Percentiles rank a stretch among this genome's conserved stretches.
Conservation (phyloP, 306 rosid species). For the Lathyrus sativus region DNA sequence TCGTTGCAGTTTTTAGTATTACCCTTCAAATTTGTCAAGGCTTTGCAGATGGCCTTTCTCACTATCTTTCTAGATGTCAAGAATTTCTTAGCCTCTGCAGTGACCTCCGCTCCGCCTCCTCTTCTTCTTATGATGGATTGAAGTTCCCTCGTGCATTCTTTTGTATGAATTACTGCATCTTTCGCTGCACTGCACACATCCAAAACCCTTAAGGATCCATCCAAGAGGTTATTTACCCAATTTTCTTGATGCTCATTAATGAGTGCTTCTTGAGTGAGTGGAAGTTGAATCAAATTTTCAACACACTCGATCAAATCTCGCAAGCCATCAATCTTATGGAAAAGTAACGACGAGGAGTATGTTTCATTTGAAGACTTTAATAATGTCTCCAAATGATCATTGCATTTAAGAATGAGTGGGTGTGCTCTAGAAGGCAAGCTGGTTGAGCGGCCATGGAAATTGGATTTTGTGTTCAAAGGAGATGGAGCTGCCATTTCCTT, state of each 20-base stretch:
- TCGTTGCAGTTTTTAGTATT: background rate
- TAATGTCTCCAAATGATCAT: background rate
- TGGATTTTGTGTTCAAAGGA: slow-evolving; percentile 33
- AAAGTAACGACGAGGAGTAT: background rate
- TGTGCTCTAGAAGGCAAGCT: slow-evolving; percentile 40
- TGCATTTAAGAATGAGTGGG: slow-evolving; percentile 13
- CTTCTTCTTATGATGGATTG: slow-evolving; percentile 35
- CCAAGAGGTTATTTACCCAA: slow-evolving; percentile 30
- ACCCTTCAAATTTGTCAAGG: slow-evolving; percentile 30
- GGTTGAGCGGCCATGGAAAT: slow-evolving; percentile 35
- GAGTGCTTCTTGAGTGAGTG: slow-evolving; percentile 29
- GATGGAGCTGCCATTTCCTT: slow-evolving; percentile 37
- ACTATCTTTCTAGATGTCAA: slow-evolving; percentile 37
- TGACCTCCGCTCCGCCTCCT: slow-evolving; percentile 12
- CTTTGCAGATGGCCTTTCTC: slow-evolving; percentile 14
- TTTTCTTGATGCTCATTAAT: slow-evolving; percentile 1
- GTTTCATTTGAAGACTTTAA: background rate
- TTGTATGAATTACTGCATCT: slow-evolving; percentile 40
- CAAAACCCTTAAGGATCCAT: slow-evolving; percentile 37
- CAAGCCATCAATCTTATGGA: slow-evolving; percentile 30
- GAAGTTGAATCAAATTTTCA: slow-evolving; percentile 31
- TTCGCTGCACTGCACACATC: slow-evolving; percentile 39
- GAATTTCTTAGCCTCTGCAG: slow-evolving; percentile 26
- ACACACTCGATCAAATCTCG: slow-evolving; percentile 37
- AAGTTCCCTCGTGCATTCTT: slow-evolving; percentile 41